Evolutionary conservation across 1,139 yeast species (phyloP), one percentile per base, ranked within the genome.

Genomic region (Lodderomyces theae): DNA sequence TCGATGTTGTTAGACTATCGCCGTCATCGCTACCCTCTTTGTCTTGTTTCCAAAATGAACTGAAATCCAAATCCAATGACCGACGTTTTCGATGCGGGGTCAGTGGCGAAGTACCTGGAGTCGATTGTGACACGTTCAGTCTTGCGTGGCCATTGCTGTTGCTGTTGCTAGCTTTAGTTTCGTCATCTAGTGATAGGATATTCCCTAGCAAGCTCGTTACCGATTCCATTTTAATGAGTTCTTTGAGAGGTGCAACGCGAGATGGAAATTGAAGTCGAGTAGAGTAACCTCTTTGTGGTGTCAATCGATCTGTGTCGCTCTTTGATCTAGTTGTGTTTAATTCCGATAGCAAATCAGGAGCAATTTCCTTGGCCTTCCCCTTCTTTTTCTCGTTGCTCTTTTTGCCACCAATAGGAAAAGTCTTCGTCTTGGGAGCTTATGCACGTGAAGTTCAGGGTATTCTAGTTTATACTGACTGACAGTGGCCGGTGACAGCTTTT

Each of bases 201-300:
- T 54, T 61, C 26, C 63, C 66, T 22, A 63, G 44, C 36, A 60
- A 53, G 38, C 54, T 56, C 15, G 67, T 58, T 18, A 63, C 64
- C 43, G 52, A 66, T 23, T 61, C 67, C 67, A 63, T 61, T 22
- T 11, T 32, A 3, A 19, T n/a, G n/a, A n/a, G n/a, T n/a, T n/a
- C n/a, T n/a, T n/a, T n/a, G n/a, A n/a, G n/a, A n/a, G n/a, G n/a
- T n/a, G n/a, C n/a, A n/a, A n/a, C n/a, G n/a, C n/a, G n/a, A n/a
- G n/a, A n/a, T n/a, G n/a, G n/a, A n/a, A n/a, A n/a, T n/a, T n/a
- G n/a, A n/a, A n/a, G n/a, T n/a, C n/a, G n/a, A n/a, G n/a, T n/a
- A n/a, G n/a, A n/a, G n/a, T n/a, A n/a, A n/a, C n/a, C n/a, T n/a
- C n/a, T n/a, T n/a, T n/a, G n/a, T 13, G n/a, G 31, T 25, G 15